Base-by-base conservation (phyloP, 202 grass and related monocot genomes). In the Zoysia matrella region DNA sequence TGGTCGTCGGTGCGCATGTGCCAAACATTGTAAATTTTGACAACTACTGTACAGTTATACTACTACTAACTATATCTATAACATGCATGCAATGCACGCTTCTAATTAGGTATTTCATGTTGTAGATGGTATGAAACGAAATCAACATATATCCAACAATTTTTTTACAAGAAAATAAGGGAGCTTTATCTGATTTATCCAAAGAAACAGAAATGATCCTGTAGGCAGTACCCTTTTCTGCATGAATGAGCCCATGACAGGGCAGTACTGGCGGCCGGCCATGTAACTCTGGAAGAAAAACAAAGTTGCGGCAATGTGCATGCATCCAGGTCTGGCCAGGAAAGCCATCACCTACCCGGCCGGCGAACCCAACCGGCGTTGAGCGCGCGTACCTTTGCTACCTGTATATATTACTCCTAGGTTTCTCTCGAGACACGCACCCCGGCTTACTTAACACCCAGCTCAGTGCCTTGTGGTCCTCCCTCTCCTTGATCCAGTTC, bases 371-470 rank as follows among this genome's bases (percentile, higher is more conserved):
- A 65, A 72, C 82, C 52, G 66, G 78, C 66, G 45, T 55, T 41
- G 43, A 49, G 60, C 54, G 63, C 53, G 71, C 16, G 71, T 47
- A 81, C 63, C 74, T 83, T 73, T 75, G 64, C 70, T 52, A 71
- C 65, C 75, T 73, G 10, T 90, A 83, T 82, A 90, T 86, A 86
- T 80, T 86, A 83, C 75, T 80, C 64, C 64, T 71, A 90, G 84
- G 80, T 75, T 75, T 90, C 75, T 57, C 84, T 87, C 88, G 88
- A 90, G 88, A 90, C 84, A 86, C 75, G 70, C 80, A 83, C 84
- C 75, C 12, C 48, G 2, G 14, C 71, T 80, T 88, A 75, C 82
- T 88, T 80, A 88, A 84, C 67, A 73, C 75, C 77, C 80, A 47
- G 60, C 45, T 72, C 52, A 58, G 73, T 54, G 60, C 61, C 67